Base-by-base conservation (phyloP, 371 early-diverging fungal genomes). In the Mucor plumbeus region DNA sequence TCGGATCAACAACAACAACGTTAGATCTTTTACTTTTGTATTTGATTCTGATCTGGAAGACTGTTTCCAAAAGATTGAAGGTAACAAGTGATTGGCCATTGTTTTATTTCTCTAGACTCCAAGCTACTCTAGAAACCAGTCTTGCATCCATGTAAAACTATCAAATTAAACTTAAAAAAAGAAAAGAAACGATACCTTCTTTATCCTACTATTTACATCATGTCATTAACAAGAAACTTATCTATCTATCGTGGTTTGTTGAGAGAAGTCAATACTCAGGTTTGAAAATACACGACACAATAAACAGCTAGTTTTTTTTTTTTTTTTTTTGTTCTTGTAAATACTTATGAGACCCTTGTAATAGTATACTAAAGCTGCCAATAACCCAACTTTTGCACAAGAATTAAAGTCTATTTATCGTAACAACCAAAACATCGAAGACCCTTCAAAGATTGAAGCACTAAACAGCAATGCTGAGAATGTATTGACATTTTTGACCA, bases 391-490 rank as follows among this genome's bases (percentile, higher is more conserved):
- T 1, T 80, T 77, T 62, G 75, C 64, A 55, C 63, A 77, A n/a
- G 77, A 83, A 55, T 59, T 83, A 26, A 76, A 73, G 21, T 17
- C 70, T 8, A 70, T 76, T 33, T 83, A 78, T 57, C 63, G 75
- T 38, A 68, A 77, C 14, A 78, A 78, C 58, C 64, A 76, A 61
- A 33, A 59, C 21, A 64, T 76, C 36, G 70, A 72, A 11, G 80
- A 83, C 74, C 70, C 79, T n/a, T 50, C 40, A 14, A 64, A 71
- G 36, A 63, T 77, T 17, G 54, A 62, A 31, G 66, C 68, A 19
- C 44, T 83, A 59, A 78, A 78, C 35, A 71, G 61, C 14, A 76
- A 78, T 70, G 83, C 83, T 8, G 83, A 80, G 38, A 75, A 83
- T 67, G 70, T 75, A 0, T 68, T 83, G 58, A 71, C 71, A 1